phyloP scores from a whole-genome alignment of 139 green algal genomes.

The Chlorella sp. region DNA sequence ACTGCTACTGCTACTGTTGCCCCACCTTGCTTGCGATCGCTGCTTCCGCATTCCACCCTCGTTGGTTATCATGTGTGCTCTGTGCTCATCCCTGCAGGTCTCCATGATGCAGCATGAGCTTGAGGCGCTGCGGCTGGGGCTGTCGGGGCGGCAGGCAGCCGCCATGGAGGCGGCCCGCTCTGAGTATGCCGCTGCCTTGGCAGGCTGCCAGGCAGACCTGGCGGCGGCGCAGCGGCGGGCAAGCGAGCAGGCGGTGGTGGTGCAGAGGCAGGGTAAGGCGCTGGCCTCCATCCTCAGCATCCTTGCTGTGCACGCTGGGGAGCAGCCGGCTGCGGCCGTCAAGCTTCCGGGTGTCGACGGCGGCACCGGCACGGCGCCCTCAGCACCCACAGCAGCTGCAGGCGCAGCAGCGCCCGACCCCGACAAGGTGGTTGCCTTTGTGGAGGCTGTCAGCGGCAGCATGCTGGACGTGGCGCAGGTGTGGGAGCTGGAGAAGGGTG shows the following conservation, averaged over 20 bases:
- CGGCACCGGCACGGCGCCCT: neutral
- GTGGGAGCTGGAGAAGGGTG: conserved; percentile 16
- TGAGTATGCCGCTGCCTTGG: conserved; percentile 25
- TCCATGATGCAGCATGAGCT: conserved; percentile 38
- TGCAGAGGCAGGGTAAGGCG: neutral
- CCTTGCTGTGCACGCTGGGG: conserved; percentile 26
- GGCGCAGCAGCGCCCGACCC: conserved; percentile 4
- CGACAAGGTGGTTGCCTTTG: conserved; percentile 31
- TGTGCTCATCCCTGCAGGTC: neutral
- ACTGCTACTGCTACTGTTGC: neutral
- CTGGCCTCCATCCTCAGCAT: neutral
- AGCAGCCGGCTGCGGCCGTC: neutral
- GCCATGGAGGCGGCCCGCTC: conserved; percentile 2
- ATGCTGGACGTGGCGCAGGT: conserved; percentile 14
- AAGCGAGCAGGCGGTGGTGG: neutral
- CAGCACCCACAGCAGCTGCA: neutral
- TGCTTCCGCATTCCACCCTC: neutral
- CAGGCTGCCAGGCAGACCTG: conserved; percentile 4
- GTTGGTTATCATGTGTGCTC: neutral
- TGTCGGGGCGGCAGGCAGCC: conserved; percentile 22
- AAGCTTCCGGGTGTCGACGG: too few relatives aligned
- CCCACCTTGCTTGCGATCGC: neutral
- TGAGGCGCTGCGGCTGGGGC: conserved; percentile 27
- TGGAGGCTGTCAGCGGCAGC: conserved; percentile 28
- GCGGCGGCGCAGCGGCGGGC: neutral